Conservation (phyloP, 306 rosid species). For the Rosa persica region DNA sequence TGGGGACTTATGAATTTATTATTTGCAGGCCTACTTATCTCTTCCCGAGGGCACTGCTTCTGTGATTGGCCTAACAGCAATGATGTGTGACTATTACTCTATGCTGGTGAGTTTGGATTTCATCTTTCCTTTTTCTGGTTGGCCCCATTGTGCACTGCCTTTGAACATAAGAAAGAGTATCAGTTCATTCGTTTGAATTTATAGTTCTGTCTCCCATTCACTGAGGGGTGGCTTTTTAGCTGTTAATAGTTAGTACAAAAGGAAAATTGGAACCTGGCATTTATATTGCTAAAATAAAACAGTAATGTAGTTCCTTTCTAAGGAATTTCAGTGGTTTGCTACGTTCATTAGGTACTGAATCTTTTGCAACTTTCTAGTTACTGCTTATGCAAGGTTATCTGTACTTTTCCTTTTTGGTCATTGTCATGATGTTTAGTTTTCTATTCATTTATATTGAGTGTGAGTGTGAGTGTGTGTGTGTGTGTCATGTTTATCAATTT, state of each 20-base stretch:
- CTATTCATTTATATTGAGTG: neutral
- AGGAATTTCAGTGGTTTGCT: neutral
- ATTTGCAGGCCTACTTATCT: slow-evolving; percentile 88
- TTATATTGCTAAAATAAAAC: neutral
- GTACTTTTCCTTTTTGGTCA: neutral
- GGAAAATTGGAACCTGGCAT: neutral
- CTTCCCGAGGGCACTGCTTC: slow-evolving; percentile 99
- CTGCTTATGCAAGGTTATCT: neutral
- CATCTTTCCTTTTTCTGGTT: slow-evolving; percentile 2
- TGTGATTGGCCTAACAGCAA: slow-evolving; percentile 86
- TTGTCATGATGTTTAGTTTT: neutral
- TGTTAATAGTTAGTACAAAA: neutral
- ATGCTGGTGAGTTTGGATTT: slow-evolving; percentile 63
- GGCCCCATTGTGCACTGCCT: neutral
- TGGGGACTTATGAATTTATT: slow-evolving; percentile 28
- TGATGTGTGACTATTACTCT: slow-evolving; percentile 92
- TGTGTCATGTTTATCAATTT: neutral
- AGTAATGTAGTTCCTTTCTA: neutral
- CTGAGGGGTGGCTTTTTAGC: neutral
- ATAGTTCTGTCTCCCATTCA: neutral
- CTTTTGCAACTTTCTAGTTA: neutral
- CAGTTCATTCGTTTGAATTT: neutral
- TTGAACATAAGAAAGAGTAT: neutral
- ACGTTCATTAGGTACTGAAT: neutral
- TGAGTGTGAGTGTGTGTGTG: neutral